Evolutionary conservation across 495 filamentous ascomycete species (phyloP).

Genomic region (Cenococcum geophilum): DNA sequence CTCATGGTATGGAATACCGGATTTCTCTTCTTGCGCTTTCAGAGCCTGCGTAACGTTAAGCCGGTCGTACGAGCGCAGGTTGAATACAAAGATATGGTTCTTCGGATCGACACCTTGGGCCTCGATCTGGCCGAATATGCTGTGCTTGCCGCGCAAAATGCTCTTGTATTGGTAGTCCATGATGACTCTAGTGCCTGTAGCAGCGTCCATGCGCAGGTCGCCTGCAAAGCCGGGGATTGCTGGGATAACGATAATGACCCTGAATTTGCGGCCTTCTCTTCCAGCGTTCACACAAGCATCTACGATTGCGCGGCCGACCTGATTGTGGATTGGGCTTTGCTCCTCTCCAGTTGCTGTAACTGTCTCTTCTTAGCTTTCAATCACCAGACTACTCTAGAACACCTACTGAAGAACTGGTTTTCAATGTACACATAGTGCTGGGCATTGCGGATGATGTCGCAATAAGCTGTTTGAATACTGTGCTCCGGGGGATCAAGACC

Average conservation of each 20-base stretch:
- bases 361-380: conserved; percentile 21
- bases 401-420: conserved; percentile 85
- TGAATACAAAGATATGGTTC: conserved; percentile 85
- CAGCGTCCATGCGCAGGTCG: conserved; percentile 74
- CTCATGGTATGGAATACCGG: conserved; percentile 76
- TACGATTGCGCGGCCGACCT: conserved; percentile 79
- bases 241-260: conserved; percentile 83
- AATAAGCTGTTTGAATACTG: conserved; percentile 89
- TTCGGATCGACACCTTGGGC: conserved; percentile 71
- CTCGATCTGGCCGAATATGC: conserved; percentile 72
- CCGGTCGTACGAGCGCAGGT: conserved; percentile 82
- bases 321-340: conserved; percentile 79
- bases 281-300: conserved; percentile 77
- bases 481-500: conserved; percentile 76
- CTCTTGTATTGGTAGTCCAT: conserved; percentile 99
- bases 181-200: conserved; percentile 77
- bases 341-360: conserved; percentile 86
- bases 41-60: conserved; percentile 72
- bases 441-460: conserved; percentile 73
- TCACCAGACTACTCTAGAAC: not conserved
- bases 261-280: conserved; percentile 83
- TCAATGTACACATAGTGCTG: conserved; percentile 94
- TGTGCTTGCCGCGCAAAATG: conserved; percentile 83
- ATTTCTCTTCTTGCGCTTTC: conserved; percentile 63
- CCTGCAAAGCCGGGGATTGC: conserved; percentile 91